Evolutionary conservation across 768 basidiomycete genomes (phyloP), one percentile per base, ranked within the genome.

Genomic region (Scleroderma citrinum): DNA sequence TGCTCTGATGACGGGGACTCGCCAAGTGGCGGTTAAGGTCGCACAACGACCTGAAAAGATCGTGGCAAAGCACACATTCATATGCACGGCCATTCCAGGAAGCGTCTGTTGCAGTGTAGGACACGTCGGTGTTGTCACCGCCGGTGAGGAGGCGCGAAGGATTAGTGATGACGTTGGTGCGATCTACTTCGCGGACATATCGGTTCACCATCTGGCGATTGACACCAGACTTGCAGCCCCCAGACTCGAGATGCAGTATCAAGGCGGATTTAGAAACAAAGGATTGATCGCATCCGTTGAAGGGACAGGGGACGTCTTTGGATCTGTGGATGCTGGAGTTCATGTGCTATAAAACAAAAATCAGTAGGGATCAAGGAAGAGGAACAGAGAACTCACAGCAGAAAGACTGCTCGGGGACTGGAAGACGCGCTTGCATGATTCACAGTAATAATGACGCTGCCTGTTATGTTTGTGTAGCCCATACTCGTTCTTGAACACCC

Each of bases 61-160:
- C 49, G 59, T 79, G 73, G 60, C 85, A 87, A 21, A 87, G 62
- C 58, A 78, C 78, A 62, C 85, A 87, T 62, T 87, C 83, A 60
- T 71, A 87, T 5, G 54, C 67, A 5, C 0, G 5, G 0, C 69
- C 69, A 51, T 76, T 77, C 69, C 68, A 76, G 12, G 76, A 68
- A 23, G 53, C 61, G 3, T 58, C 56, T 10, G 74, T 76, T 40
- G 73, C 72, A 19, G 47, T n/a, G 31, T 49, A 58, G 5, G 5
- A 11, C 10, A 35, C 7, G 1, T 41, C 23, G 40, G 12, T 30
- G 7, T 21, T n/a, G 14, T 38, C 56, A 19, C 62, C 57, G 10
- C 55, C 5, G 8, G 69, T 71, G 48, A 85, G 60, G 31, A 83
- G 71, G 13, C 77, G 76, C 8, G 68, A 55, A 6, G 82, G 77